These are phyloP conservation scores for Bruguiera hainesii DNA, from an alignment of 441 rosid species.

Conservation along the genomic window DNA sequence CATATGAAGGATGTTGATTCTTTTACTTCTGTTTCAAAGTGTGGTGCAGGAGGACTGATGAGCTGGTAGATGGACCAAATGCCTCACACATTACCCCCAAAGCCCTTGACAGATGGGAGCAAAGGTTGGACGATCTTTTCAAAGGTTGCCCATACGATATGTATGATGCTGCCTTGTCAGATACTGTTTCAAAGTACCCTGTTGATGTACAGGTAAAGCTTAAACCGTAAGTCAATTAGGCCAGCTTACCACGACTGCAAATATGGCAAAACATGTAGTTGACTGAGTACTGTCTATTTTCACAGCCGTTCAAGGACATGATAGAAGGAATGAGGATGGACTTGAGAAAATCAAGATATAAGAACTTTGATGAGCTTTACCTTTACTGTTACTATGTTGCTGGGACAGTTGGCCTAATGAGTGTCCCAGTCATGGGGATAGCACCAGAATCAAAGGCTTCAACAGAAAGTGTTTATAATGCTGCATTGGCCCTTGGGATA, in stretches of 20 bases:
- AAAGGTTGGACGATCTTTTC: conserved; percentile 36
- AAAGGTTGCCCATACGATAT: conserved; percentile 39
- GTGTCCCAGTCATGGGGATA: conserved; percentile 55
- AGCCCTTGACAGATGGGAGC: conserved; percentile 47
- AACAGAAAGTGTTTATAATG: conserved; percentile 40
- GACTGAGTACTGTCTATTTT: neutral
- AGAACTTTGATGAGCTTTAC: conserved; percentile 49
- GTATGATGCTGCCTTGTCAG: conserved; percentile 45
- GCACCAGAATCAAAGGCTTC: conserved; percentile 44
- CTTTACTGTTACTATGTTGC: conserved; percentile 57
- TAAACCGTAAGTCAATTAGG: neutral
- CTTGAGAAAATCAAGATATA: conserved; percentile 39
- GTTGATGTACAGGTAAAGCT: conserved; percentile 42
- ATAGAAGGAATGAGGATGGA: conserved; percentile 54
- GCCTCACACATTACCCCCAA: conserved; percentile 45
- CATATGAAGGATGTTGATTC: neutral
- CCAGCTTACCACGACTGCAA: neutral
- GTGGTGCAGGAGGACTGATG: conserved; percentile 57
- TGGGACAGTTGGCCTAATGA: conserved; percentile 55
- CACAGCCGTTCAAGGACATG: conserved; percentile 52
- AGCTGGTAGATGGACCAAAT: conserved; percentile 50
- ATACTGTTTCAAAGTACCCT: conserved; percentile 39
- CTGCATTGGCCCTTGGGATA: conserved; percentile 49
- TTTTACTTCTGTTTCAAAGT: conserved; percentile 22
- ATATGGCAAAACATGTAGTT: neutral